Evolutionary conservation across 2,329 filamentous ascomycete genomes (phyloP).

Genomic region (Scedosporium aurantiacum): DNA sequence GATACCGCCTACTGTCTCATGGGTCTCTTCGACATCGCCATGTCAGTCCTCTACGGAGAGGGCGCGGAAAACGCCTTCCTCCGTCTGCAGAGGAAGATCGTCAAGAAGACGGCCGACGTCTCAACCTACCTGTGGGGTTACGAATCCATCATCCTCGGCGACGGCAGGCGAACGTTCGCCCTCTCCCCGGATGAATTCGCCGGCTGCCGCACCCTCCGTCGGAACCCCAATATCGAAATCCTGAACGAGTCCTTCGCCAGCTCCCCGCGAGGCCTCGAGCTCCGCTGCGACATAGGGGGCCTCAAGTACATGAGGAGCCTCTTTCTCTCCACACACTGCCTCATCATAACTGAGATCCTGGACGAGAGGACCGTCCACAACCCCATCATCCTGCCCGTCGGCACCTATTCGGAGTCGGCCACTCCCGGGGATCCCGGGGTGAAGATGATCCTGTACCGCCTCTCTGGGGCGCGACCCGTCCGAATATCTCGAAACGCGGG

Average conservation of each 20-base stretch:
- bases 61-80: constrained; percentile 18
- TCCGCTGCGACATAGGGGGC: background rate
- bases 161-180: background rate
- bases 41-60: constrained; percentile 22
- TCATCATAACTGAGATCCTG: background rate
- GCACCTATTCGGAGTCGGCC: background rate
- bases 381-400: background rate
- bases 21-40: constrained; percentile 22
- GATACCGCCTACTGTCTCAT: constrained; percentile 22
- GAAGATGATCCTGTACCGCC: background rate
- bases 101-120: constrained; percentile 19
- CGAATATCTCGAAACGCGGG: background rate
- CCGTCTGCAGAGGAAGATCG: constrained; percentile 22
- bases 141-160: background rate
- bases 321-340: background rate
- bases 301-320: background rate
- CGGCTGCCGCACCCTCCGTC: constrained; percentile 7
- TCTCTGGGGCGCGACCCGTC: background rate
- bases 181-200: constrained; percentile 3
- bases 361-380: background rate
- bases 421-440: background rate
- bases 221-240: background rate
- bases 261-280: background rate
- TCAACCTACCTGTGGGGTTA: constrained; percentile 5
- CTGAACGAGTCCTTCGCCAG: constrained; percentile 1